phyloP scores from a whole-genome alignment of 352 stramenopile species.

The Elongisporangium anandrum region DNA sequence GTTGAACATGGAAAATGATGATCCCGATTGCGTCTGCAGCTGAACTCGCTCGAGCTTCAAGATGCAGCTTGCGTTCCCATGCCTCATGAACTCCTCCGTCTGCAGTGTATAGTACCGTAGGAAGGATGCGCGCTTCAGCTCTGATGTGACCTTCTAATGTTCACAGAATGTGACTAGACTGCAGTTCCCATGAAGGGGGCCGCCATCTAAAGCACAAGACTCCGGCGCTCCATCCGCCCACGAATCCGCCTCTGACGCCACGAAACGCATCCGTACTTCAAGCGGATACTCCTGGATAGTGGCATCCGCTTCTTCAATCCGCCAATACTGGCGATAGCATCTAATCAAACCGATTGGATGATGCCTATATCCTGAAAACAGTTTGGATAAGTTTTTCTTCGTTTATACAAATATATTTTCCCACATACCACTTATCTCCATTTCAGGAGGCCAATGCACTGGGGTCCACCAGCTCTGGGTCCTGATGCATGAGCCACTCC shows the following conservation, averaged over 20 bases:
- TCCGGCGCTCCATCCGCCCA: background rate
- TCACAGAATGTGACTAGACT: constrained; percentile 4
- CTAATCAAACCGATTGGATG: background rate
- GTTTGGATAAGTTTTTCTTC: too few relatives aligned
- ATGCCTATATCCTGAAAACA: background rate
- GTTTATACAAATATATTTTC: constrained; percentile 9
- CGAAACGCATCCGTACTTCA: background rate
- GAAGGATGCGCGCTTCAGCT: background rate
- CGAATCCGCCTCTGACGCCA: background rate
- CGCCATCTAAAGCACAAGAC: background rate
- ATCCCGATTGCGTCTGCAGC: background rate
- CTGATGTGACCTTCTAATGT: background rate
- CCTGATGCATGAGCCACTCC: constrained; percentile 2
- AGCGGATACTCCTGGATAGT: background rate
- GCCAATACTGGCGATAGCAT: background rate
- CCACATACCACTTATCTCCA: background rate
- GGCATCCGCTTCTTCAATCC: background rate
- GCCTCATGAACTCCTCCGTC: background rate
- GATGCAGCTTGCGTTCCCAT: background rate
- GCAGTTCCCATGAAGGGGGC: background rate
- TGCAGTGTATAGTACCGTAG: background rate
- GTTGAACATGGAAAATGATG: constrained; percentile 3
- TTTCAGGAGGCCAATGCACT: background rate
- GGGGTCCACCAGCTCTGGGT: background rate
- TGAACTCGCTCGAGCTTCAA: background rate